Evolutionary conservation across 345 rosid genomes (phyloP).

Genomic region (Populus nigra): DNA sequence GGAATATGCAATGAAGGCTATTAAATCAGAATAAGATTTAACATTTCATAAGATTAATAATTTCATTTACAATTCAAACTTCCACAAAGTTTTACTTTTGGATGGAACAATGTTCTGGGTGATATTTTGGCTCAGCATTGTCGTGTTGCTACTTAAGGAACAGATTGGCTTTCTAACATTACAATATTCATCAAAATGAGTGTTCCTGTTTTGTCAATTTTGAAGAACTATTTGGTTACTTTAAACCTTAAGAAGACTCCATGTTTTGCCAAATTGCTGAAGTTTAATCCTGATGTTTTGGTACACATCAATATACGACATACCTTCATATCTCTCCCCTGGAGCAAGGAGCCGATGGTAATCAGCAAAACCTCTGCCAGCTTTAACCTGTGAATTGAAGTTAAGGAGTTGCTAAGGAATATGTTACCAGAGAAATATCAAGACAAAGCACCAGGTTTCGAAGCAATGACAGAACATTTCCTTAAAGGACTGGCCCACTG

Average conservation of each 20-base stretch:
- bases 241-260: not conserved
- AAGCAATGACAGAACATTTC: slow-evolving; percentile 4
- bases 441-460: not conserved
- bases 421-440: not conserved
- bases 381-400: slow-evolving; percentile 50
- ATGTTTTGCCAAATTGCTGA: not conserved
- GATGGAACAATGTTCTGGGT: not conserved
- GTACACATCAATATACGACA: not conserved
- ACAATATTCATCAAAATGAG: not conserved
- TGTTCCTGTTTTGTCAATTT: not conserved
- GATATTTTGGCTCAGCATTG: not conserved
- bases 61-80: not conserved
- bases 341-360: slow-evolving; percentile 79
- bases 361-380: slow-evolving; percentile 62
- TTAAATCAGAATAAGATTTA: not conserved
- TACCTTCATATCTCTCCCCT: slow-evolving; percentile 77
- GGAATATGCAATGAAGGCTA: not conserved
- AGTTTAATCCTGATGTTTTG: not conserved
- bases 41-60: not conserved
- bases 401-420: not conserved
- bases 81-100: not conserved
- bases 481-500: not conserved
- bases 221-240: not conserved
- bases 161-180: not conserved
- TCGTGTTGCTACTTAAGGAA: not conserved